Percentiles rank a stretch among this genome's conserved stretches.
Evolutionary conservation across 345 rosid species (phyloP).

Genomic region (Euphorbia tirucalli): DNA sequence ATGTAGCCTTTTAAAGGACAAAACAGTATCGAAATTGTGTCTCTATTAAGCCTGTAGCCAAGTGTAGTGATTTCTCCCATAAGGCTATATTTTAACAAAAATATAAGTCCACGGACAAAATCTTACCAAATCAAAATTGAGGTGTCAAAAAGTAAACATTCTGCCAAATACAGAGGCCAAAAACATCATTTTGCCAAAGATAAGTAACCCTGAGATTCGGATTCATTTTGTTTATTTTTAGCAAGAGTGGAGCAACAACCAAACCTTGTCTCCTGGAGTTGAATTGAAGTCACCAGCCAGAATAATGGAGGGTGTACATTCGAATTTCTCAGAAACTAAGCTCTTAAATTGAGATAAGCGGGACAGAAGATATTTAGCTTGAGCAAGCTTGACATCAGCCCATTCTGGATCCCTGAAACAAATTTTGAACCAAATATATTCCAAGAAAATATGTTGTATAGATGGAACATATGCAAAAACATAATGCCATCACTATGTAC

Average conservation of each 20-base stretch:
- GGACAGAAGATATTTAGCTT: conserved; percentile 72
- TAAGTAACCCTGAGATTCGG: too few relatives aligned
- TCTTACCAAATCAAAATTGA: too few relatives aligned
- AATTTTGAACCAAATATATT: conserved; percentile 14
- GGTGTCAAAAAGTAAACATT: too few relatives aligned
- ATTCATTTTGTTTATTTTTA: not conserved
- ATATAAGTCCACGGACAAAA: too few relatives aligned
- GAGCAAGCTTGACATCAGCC: conserved; percentile 96
- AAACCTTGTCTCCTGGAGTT: conserved; percentile 77
- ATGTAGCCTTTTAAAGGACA: too few relatives aligned
- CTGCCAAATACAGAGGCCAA: too few relatives aligned
- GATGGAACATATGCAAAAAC: conserved; percentile 9
- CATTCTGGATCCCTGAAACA: conserved; percentile 80
- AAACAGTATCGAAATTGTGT: too few relatives aligned
- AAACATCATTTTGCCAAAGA: too few relatives aligned
- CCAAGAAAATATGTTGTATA: not conserved
- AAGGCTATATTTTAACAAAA: too few relatives aligned
- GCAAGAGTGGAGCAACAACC: not conserved
- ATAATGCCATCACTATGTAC: conserved; percentile 32
- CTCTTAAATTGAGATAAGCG: conserved; percentile 61
- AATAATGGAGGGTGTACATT: conserved; percentile 58
- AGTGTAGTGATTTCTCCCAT: too few relatives aligned
- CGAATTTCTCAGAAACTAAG: conserved; percentile 52
- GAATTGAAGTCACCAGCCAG: conserved; percentile 97
- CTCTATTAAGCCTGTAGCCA: too few relatives aligned